These are phyloP conservation scores for Penicillium nucicola DNA, from an alignment of 495 filamentous ascomycete genomes.

Conservation along the genomic window DNA sequence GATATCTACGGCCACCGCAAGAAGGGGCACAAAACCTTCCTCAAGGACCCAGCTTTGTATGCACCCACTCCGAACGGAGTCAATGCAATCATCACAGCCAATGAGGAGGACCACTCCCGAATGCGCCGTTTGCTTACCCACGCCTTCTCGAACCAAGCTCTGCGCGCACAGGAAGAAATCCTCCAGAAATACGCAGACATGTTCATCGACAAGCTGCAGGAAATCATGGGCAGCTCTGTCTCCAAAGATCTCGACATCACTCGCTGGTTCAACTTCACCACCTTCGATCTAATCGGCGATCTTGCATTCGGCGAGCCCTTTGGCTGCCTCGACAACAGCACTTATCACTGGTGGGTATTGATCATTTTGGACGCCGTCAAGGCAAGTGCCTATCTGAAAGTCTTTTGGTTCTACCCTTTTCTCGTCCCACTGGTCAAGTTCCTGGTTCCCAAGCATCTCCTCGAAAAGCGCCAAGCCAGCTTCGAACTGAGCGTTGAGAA, in stretches of 20 bases:
- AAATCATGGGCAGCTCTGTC: slow-evolving; percentile 19
- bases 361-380: slow-evolving; percentile 27
- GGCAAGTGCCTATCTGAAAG: slow-evolving; percentile 28
- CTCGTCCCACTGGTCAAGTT: slow-evolving; percentile 25
- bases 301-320: slow-evolving; percentile 45
- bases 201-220: slow-evolving; percentile 22
- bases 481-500: slow-evolving; percentile 39
- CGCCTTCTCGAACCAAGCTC: slow-evolving; percentile 48
- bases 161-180: slow-evolving; percentile 47
- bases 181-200: slow-evolving; percentile 40
- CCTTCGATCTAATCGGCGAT: slow-evolving; percentile 49
- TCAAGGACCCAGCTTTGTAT: slow-evolving; percentile 34
- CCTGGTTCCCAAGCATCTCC: slow-evolving; percentile 18
- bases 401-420: slow-evolving; percentile 31
- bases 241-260: slow-evolving; percentile 30
- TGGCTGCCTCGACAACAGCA: slow-evolving; percentile 41
- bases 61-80: slow-evolving; percentile 22
- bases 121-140: slow-evolving; percentile 44
- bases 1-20: slow-evolving; percentile 55
- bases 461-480: slow-evolving; percentile 24
- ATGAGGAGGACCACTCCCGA: slow-evolving; percentile 43
- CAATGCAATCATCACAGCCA: slow-evolving; percentile 31
- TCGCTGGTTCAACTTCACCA: slow-evolving; percentile 40
- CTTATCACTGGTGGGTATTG: slow-evolving; percentile 47
- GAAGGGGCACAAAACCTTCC: slow-evolving; percentile 25